These are phyloP conservation scores for Cruciata laevipes DNA, from an alignment of 257 asterid species.

Conservation along the genomic window DNA sequence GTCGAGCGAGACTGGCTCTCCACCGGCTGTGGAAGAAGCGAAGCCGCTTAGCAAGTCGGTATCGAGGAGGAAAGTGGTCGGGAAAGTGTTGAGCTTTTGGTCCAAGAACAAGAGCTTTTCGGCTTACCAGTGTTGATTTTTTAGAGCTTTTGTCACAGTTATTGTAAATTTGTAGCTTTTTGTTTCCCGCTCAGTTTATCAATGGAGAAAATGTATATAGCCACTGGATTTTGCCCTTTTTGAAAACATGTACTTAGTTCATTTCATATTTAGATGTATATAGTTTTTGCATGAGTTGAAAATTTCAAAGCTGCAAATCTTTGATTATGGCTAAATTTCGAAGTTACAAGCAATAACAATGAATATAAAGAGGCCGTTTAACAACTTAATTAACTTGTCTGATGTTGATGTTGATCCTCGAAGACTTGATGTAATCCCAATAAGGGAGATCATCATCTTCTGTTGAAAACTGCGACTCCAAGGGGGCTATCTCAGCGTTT, in stretches of 20 bases:
- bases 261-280: not conserved
- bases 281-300: too few relatives aligned
- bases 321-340: too few relatives aligned
- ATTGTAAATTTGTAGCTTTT: conserved; percentile 13
- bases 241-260: not conserved
- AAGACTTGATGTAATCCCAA: conserved; percentile 59
- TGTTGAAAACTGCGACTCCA: conserved; percentile 44
- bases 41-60: conserved; percentile 59
- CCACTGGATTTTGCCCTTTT: conserved; percentile 2
- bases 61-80: conserved; percentile 35
- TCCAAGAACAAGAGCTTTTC: conserved; percentile 32
- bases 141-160: not conserved
- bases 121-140: conserved; percentile 15
- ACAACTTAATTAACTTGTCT: conserved; percentile 63
- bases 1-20: conserved; percentile 22
- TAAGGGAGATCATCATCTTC: conserved; percentile 40
- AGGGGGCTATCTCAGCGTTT: conserved; percentile 55
- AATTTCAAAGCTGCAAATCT: too few relatives aligned
- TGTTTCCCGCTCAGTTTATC: not conserved
- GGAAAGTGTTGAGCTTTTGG: conserved; percentile 27
- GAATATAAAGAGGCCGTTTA: too few relatives aligned
- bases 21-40: conserved; percentile 22
- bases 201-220: conserved; percentile 11
- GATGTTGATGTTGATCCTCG: conserved; percentile 90
- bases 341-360: too few relatives aligned